phyloP scores from a whole-genome alignment of 768 basidiomycete genomes.

The Imleria badia region DNA sequence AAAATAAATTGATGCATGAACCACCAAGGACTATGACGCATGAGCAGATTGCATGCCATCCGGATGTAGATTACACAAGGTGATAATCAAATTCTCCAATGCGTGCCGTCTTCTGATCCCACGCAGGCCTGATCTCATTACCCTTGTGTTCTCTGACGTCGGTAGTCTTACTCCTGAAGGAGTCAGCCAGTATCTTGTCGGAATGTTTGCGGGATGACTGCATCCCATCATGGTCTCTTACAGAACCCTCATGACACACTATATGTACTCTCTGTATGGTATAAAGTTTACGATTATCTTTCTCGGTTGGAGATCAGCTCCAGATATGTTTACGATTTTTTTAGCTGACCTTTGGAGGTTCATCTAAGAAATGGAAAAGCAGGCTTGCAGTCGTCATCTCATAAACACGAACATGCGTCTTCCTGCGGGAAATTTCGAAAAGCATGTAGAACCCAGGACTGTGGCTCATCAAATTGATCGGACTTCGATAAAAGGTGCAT shows the following conservation, averaged over 20 bases:
- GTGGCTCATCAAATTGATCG: constrained; percentile 26
- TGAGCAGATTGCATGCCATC: constrained; percentile 80
- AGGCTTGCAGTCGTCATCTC: constrained; percentile 11
- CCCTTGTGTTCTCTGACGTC: constrained; percentile 91
- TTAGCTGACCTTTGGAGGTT: constrained; percentile 12
- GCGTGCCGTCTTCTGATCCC: constrained; percentile 24
- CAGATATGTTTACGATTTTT: constrained; percentile 20
- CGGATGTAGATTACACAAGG: constrained; percentile 94
- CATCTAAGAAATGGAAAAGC: constrained; percentile 9
- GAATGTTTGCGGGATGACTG: constrained; percentile 80
- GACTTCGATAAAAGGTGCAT: constrained; percentile 17
- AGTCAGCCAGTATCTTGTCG: constrained; percentile 93
- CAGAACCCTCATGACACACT: not conserved
- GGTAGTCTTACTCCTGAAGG: constrained; percentile 91
- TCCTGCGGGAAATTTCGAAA: constrained; percentile 18
- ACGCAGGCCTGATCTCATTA: constrained; percentile 84
- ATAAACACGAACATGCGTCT: constrained; percentile 18
- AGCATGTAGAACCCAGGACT: constrained; percentile 7
- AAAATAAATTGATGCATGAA: constrained; percentile 3
- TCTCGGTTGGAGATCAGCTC: constrained; percentile 20
- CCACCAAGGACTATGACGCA: constrained; percentile 55
- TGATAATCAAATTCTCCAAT: constrained; percentile 31
- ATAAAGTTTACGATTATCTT: constrained; percentile 42
- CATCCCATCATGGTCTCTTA: constrained; percentile 10
- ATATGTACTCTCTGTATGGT: constrained; percentile 10